Percentiles rank a stretch among this genome's conserved stretches.
Conservation (phyloP, 108 stramenopile genomes). For the Nitzschia palea region DNA sequence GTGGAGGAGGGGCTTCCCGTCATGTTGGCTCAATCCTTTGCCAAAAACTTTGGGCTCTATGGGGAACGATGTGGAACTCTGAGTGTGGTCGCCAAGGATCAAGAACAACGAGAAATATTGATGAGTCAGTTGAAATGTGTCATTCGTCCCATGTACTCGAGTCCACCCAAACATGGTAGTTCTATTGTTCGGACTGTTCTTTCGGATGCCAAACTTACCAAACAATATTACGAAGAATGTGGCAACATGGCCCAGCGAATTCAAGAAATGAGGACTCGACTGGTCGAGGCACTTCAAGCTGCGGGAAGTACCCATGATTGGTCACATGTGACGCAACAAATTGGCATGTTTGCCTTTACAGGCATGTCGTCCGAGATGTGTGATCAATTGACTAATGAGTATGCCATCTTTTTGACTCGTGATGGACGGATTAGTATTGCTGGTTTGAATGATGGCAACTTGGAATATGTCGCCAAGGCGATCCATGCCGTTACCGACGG, state of each 20-base stretch:
- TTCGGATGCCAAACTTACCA: constrained; percentile 66
- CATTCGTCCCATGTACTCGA: constrained; percentile 97
- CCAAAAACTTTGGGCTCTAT: constrained; percentile 99
- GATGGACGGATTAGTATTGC: constrained; percentile 99
- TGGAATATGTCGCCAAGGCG: constrained; percentile 91
- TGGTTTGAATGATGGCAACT: constrained; percentile 93
- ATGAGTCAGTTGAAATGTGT: constrained; percentile 90
- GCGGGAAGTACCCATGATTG: constrained; percentile 88
- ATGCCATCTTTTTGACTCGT: constrained; percentile 91
- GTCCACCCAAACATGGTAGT: constrained; percentile 94
- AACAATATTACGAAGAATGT: constrained; percentile 89
- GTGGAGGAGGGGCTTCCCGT: constrained; percentile 88
- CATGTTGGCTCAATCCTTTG: constrained; percentile 93
- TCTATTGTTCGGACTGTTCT: constrained; percentile 93
- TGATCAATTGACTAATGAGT: constrained; percentile 77
- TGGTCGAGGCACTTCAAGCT: constrained; percentile 78
- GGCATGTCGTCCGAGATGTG: constrained; percentile 95
- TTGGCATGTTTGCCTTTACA: constrained; percentile 99
- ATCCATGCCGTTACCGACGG: constrained; percentile 92
- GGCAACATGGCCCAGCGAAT: constrained; percentile 94
- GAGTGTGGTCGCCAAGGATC: constrained; percentile 78
- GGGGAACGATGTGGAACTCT: constrained; percentile 96
- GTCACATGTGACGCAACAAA: constrained; percentile 95
- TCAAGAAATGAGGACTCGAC: constrained; percentile 72
- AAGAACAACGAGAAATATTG: constrained; percentile 82